Evolutionary conservation across 2,329 filamentous ascomycete species (phyloP).

Genomic region (Fonsecaea pedrosoi): DNA sequence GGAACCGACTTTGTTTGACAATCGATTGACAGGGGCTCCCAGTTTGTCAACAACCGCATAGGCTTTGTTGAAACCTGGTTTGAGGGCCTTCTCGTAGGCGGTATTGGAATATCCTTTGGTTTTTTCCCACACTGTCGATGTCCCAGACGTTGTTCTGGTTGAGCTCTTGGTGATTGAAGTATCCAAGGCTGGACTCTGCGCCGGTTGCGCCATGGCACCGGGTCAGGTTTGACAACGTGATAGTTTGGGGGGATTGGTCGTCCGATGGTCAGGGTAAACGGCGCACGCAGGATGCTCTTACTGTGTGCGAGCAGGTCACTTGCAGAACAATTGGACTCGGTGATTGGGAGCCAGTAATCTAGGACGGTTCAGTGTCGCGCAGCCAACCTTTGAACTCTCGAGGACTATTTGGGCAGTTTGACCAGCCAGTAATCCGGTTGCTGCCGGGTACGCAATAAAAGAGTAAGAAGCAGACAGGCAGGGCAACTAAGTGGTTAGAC

Average conservation of each 20-base stretch:
- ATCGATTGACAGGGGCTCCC: constrained; percentile 76
- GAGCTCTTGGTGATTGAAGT: constrained; percentile 18
- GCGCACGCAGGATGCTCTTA: background rate
- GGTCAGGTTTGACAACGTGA: constrained; percentile 2
- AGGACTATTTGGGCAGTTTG: constrained; percentile 7
- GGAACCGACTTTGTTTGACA: constrained; percentile 80
- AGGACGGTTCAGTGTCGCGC: constrained; percentile 15
- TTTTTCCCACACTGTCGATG: constrained; percentile 60
- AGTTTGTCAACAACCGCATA: constrained; percentile 72
- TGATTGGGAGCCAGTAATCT: background rate
- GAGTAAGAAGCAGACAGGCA: background rate
- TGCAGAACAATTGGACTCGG: background rate
- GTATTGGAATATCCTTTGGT: constrained; percentile 55
- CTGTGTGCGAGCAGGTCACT: background rate
- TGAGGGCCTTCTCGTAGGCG: constrained; percentile 56
- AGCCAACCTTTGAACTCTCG: constrained; percentile 6
- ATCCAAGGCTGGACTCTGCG: constrained; percentile 8
- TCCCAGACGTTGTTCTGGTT: constrained; percentile 11
- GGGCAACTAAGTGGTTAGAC: constrained; percentile 6
- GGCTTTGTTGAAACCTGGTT: constrained; percentile 76
- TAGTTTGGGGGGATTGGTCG: background rate
- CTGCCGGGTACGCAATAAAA: constrained; percentile 22
- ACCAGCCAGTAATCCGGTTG: constrained; percentile 29
- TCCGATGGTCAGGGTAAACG: background rate
- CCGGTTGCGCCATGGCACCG: constrained; percentile 24